Evolutionary conservation across 257 asterid genomes (phyloP).

Genomic region (Asclepias syriaca): DNA sequence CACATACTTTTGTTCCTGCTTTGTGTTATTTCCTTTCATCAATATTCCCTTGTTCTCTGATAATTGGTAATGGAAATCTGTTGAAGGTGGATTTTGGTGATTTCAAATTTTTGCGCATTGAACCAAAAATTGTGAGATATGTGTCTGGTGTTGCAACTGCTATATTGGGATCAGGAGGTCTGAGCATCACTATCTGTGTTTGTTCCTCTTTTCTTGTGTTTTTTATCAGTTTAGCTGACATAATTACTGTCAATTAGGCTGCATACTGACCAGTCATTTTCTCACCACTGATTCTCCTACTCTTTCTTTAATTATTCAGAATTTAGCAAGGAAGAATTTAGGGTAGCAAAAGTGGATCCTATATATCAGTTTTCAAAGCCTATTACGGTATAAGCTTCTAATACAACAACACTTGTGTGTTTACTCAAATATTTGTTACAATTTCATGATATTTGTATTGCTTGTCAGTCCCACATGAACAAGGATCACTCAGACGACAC

Average conservation of each 20-base stretch:
- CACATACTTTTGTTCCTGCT: neutral
- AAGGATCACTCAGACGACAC: slow-evolving; percentile 90
- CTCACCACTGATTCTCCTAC: neutral
- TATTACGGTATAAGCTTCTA: slow-evolving; percentile 49
- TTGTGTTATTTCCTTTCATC: slow-evolving; percentile 7
- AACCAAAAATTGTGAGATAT: slow-evolving; percentile 71
- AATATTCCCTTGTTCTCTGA: slow-evolving; percentile 18
- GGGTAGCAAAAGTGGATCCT: slow-evolving; percentile 76
- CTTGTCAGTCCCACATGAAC: slow-evolving; percentile 89
- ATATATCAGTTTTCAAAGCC: slow-evolving; percentile 85
- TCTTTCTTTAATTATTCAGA: slow-evolving; percentile 41
- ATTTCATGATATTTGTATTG: slow-evolving; percentile 7
- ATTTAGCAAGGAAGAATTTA: slow-evolving; percentile 66
- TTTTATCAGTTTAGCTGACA: neutral
- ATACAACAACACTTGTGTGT: slow-evolving; percentile 2
- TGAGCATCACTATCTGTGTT: neutral
- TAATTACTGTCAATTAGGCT: neutral
- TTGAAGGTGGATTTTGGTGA: slow-evolving; percentile 96
- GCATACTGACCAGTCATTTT: neutral
- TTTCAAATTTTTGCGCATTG: slow-evolving; percentile 80
- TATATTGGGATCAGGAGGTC: slow-evolving; percentile 89
- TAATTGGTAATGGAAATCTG: slow-evolving; percentile 9
- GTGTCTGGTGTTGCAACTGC: slow-evolving; percentile 95
- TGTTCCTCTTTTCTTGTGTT: neutral
- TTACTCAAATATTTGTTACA: slow-evolving; percentile 6